Evolutionary conservation across 495 filamentous ascomycete species (phyloP).

Genomic region (Penicillium cataractarum): DNA sequence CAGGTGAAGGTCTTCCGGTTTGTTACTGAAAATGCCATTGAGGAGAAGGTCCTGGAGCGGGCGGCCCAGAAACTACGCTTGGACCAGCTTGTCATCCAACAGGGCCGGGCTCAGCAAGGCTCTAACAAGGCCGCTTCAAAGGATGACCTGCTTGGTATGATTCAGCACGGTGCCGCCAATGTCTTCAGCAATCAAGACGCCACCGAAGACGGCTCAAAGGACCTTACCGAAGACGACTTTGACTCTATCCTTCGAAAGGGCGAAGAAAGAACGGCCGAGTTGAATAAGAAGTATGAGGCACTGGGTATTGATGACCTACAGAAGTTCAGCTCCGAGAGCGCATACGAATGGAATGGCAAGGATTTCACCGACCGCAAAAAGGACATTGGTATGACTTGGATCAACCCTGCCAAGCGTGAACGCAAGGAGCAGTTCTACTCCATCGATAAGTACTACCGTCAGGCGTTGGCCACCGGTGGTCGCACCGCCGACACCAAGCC

Average conservation of each 20-base stretch:
- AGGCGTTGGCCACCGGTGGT: constrained; percentile 83
- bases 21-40: constrained; percentile 96
- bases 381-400: constrained; percentile 94
- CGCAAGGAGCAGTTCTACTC: constrained; percentile 98
- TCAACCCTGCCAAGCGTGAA: constrained; percentile 97
- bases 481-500: constrained; percentile 87
- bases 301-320: constrained; percentile 98
- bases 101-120: constrained; percentile 92
- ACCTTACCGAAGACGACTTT: constrained; percentile 84
- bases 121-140: constrained; percentile 88
- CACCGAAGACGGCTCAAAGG: constrained; percentile 54
- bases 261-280: constrained; percentile 83
- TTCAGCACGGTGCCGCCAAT: constrained; percentile 96
- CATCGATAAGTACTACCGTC: constrained; percentile 98
- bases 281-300: constrained; percentile 93
- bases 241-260: constrained; percentile 85
- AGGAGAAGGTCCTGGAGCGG: constrained; percentile 97
- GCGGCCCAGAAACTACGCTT: constrained; percentile 96
- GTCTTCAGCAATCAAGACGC: constrained; percentile 73
- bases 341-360: constrained; percentile 98
- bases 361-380: constrained; percentile 90
- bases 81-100: constrained; percentile 98
- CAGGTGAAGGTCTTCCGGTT: constrained; percentile 96
- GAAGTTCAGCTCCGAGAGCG: constrained; percentile 95
- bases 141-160: constrained; percentile 96